These are phyloP conservation scores for Xylariaceae sp. DNA, from an alignment of 2,329 filamentous ascomycete species.

Conservation along the genomic window DNA sequence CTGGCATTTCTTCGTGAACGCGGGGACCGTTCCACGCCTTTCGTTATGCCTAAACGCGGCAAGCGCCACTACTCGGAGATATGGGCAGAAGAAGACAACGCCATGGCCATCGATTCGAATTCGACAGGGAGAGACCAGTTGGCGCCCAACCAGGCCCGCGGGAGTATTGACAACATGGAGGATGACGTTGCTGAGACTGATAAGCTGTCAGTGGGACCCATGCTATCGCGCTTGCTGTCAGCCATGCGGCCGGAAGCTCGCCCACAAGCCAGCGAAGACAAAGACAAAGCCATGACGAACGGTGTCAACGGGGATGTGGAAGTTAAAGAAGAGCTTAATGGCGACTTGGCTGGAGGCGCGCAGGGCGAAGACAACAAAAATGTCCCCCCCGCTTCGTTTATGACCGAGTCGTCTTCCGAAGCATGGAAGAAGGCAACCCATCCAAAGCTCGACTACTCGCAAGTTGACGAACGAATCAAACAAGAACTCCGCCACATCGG, in stretches of 20 bases:
- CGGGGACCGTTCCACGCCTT: slow-evolving; percentile 75
- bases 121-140: slow-evolving; percentile 57
- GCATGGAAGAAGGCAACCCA: slow-evolving; percentile 72
- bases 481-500: slow-evolving; percentile 88
- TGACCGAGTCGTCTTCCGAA: slow-evolving; percentile 69
- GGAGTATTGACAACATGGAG: slow-evolving; percentile 77
- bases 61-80: slow-evolving; percentile 80
- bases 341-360: slow-evolving; percentile 32
- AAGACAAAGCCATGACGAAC: slow-evolving; percentile 50
- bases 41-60: slow-evolving; percentile 77
- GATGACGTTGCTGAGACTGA: slow-evolving; percentile 85
- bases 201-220: slow-evolving; percentile 77
- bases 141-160: slow-evolving; percentile 73
- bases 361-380: slow-evolving; percentile 34
- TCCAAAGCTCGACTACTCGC: slow-evolving; percentile 71
- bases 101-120: slow-evolving; percentile 63
- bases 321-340: slow-evolving; percentile 48
- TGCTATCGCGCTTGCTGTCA: slow-evolving; percentile 74
- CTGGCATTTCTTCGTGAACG: slow-evolving; percentile 86
- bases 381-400: slow-evolving; percentile 64
- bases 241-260: slow-evolving; percentile 72
- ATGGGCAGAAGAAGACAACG: slow-evolving; percentile 90
- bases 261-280: slow-evolving; percentile 48
- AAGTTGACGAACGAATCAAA: slow-evolving; percentile 85
- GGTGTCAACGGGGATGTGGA: slow-evolving; percentile 35